Evolutionary conservation across 192 early-diverging fungal species (phyloP).

Genomic region (Spizellomyces punctatus): DNA sequence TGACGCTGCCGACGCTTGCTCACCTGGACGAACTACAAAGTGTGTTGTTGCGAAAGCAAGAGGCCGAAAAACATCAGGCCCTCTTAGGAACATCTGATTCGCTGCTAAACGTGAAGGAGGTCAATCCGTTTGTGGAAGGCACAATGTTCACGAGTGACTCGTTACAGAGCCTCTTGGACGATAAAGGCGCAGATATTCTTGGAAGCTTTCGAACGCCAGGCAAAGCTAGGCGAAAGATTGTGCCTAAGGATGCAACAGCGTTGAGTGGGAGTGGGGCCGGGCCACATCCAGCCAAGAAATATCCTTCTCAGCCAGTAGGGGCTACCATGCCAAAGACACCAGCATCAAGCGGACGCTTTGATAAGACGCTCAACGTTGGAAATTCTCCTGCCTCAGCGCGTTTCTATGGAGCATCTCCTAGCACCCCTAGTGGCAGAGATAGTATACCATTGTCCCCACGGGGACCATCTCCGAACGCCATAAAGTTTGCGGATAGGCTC

Average conservation of each 20-base stretch:
- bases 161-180: constrained; percentile 7
- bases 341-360: constrained; percentile 4
- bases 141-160: constrained; percentile 17
- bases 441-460: background rate
- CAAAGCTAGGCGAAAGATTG: constrained; percentile 12
- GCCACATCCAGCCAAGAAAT: background rate
- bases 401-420: constrained; percentile 5
- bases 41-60: constrained; percentile 15
- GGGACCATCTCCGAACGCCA: constrained; percentile 21
- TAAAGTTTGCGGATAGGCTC: constrained; percentile 44
- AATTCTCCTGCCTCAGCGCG: constrained; percentile 5
- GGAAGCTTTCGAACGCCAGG: constrained; percentile 12
- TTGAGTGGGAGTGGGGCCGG: background rate
- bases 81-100: constrained; percentile 23
- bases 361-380: constrained; percentile 1
- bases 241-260: constrained; percentile 18
- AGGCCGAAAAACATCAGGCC: constrained; percentile 27
- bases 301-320: too few relatives aligned
- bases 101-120: constrained; percentile 13
- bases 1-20: constrained; percentile 27
- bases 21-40: constrained; percentile 34
- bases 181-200: constrained; percentile 10
- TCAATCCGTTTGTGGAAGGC: constrained; percentile 24
- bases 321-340: constrained; percentile 24
- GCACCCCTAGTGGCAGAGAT: constrained; percentile 5